A percentile compares a stretch with the other conserved stretches of the same genome.
Evolutionary conservation across 2,329 filamentous ascomycete genomes (phyloP).

Genomic region (Tolypocladium inflatum): DNA sequence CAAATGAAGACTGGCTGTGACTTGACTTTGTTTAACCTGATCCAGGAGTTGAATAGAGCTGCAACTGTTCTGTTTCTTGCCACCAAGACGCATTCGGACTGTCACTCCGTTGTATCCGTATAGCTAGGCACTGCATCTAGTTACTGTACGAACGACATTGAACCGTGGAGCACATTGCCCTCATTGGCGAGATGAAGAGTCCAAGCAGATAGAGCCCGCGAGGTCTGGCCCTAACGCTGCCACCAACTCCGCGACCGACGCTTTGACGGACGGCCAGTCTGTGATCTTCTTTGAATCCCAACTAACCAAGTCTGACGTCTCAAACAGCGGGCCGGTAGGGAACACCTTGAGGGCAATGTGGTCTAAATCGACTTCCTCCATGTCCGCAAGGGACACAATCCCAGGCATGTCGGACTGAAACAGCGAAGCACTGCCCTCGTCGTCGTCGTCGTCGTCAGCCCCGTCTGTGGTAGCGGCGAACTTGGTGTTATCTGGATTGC

Average conservation of each 20-base stretch:
- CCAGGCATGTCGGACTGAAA: constrained; percentile 60
- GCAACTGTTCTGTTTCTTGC: neutral
- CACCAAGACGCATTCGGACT: neutral
- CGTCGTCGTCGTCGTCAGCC: constrained; percentile 7
- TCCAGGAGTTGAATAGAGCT: neutral
- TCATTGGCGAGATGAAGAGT: constrained; percentile 15
- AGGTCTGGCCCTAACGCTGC: constrained; percentile 56
- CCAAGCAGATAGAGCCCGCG: constrained; percentile 46
- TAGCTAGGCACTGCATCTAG: neutral
- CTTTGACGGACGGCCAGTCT: constrained; percentile 44
- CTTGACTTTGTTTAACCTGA: neutral
- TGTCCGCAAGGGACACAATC: constrained; percentile 43
- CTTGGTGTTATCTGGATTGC: neutral
- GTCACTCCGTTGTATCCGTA: no score
- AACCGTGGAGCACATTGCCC: neutral
- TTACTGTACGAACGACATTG: no score
- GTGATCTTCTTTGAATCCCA: constrained; percentile 48
- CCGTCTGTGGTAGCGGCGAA: constrained; percentile 1
- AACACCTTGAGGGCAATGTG: constrained; percentile 45
- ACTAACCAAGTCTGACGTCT: constrained; percentile 41
- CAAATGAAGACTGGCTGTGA: neutral
- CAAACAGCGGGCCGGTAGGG: constrained; percentile 24
- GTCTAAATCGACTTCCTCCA: constrained; percentile 48
- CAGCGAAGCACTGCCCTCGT: constrained; percentile 27
- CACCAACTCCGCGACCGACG: constrained; percentile 56